Evolutionary conservation across 257 asterid species (phyloP).

Genomic region (Ilex aquifolium): DNA sequence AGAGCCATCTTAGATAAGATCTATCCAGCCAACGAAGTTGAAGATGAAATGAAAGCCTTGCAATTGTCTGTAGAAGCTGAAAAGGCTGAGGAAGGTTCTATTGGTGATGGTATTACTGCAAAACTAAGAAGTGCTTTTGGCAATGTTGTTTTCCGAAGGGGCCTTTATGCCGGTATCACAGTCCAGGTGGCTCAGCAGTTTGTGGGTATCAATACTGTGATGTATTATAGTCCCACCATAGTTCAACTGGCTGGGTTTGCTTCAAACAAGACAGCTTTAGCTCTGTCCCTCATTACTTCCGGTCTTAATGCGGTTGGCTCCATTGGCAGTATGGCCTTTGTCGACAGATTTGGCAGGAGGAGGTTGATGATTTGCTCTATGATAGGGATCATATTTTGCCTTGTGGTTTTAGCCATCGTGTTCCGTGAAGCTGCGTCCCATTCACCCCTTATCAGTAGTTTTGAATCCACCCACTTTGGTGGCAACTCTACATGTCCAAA

Average conservation of each 20-base stretch:
- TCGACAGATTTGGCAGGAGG: slow-evolving; percentile 66
- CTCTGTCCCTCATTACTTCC: slow-evolving; percentile 68
- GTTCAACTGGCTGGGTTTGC: slow-evolving; percentile 78
- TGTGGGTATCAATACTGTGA: too few relatives aligned
- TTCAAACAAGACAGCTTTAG: slow-evolving; percentile 65
- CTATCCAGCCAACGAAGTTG: slow-evolving; percentile 63
- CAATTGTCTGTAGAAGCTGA: slow-evolving; percentile 56
- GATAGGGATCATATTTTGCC: slow-evolving; percentile 57
- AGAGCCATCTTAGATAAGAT: slow-evolving; percentile 60
- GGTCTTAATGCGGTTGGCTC: slow-evolving; percentile 74
- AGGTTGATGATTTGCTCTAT: slow-evolving; percentile 60
- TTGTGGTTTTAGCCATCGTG: slow-evolving; percentile 38
- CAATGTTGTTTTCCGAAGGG: slow-evolving; percentile 57
- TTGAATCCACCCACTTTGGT: slow-evolving; percentile 53
- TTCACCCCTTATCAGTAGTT: slow-evolving; percentile 34
- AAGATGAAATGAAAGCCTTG: slow-evolving; percentile 57
- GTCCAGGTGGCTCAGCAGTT: slow-evolving; percentile 85
- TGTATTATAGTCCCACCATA: slow-evolving; percentile 31
- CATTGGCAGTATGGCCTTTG: slow-evolving; percentile 52
- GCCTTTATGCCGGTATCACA: slow-evolving; percentile 68
- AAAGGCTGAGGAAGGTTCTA: slow-evolving; percentile 36
- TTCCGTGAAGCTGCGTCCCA: slow-evolving; percentile 44
- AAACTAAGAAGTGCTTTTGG: slow-evolving; percentile 42
- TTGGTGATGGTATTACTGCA: slow-evolving; percentile 21
- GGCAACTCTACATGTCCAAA: slow-evolving; percentile 46